A percentile compares a stretch with the other conserved stretches of the same genome.
These are phyloP conservation scores for Senna tora DNA, from an alignment of 306 rosid genomes.

Conservation along the genomic window DNA sequence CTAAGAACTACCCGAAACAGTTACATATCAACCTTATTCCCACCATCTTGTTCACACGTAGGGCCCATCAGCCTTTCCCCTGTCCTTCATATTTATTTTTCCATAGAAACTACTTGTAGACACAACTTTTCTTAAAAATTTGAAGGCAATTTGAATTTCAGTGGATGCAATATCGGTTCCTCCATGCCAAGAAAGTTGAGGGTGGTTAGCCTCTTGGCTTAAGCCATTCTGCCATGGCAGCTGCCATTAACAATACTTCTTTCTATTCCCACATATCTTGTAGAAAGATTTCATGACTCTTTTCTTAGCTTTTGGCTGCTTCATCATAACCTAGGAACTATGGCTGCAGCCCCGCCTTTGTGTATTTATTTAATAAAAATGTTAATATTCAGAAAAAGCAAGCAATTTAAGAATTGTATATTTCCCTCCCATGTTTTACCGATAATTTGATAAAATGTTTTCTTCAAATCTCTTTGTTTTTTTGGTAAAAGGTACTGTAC, in stretches of 20 bases:
- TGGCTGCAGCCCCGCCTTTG: constrained; percentile 15
- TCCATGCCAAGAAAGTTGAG: neutral
- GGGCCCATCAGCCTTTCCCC: neutral
- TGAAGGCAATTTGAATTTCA: neutral
- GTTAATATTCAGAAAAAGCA: neutral
- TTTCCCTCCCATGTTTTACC: constrained; percentile 6
- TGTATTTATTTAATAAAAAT: constrained; percentile 11
- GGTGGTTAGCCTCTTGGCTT: neutral
- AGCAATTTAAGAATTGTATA: constrained; percentile 22
- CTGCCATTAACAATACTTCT: neutral
- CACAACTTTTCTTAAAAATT: neutral
- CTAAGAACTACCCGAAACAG: neutral
- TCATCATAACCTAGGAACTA: constrained; percentile 26
- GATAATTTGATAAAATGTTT: constrained; percentile 29
- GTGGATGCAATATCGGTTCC: neutral
- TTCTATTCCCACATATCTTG: neutral
- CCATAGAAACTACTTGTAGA: neutral
- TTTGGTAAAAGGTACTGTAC: constrained; percentile 73
- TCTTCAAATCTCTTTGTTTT: constrained; percentile 30
- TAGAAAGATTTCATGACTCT: constrained; percentile 15
- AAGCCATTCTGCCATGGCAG: neutral
- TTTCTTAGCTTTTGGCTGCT: constrained; percentile 33
- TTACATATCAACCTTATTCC: neutral
- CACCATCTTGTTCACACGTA: neutral
- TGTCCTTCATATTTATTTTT: neutral